These are phyloP conservation scores for Fusarium brachygibbosum DNA, from an alignment of 2,329 filamentous ascomycete species.

Conservation along the genomic window DNA sequence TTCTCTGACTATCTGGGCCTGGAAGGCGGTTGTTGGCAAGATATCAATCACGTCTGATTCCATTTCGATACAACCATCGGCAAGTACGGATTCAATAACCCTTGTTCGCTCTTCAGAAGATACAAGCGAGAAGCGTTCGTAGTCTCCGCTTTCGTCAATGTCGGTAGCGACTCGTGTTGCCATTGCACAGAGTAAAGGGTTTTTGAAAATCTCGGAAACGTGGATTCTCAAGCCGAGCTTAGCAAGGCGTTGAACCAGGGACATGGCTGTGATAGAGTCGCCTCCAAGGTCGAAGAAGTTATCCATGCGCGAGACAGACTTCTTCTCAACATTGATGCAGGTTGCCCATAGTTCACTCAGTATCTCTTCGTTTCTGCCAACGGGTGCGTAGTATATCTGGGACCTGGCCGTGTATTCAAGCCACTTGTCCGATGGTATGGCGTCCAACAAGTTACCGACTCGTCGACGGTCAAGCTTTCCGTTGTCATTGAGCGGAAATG, in stretches of 20 bases:
- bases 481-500: conserved; percentile 2
- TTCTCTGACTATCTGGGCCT: conserved; percentile 4
- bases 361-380: conserved; percentile 7
- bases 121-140: conserved; percentile 7
- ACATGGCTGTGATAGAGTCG: conserved; percentile 14
- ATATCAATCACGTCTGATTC: conserved; percentile 5
- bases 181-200: conserved; percentile 3
- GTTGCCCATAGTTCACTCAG: conserved; percentile 6
- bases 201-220: conserved; percentile 3
- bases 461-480: conserved; percentile 9
- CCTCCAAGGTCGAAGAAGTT: conserved; percentile 13
- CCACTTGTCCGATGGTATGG: conserved; percentile 5
- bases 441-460: not conserved
- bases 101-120: not conserved
- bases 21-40: conserved; percentile 13
- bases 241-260: conserved; percentile 10
- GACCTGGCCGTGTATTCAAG: conserved; percentile 4
- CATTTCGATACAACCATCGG: not conserved
- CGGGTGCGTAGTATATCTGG: conserved; percentile 1
- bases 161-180: conserved; percentile 2
- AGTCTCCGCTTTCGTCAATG: not conserved
- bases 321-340: not conserved
- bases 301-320: conserved; percentile 4
- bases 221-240: conserved; percentile 3
- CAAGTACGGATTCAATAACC: not conserved